A percentile compares a stretch with the other conserved stretches of the same genome.
phyloP scores from a whole-genome alignment of 2,329 filamentous ascomycete species.

The Diplodia intermedia region DNA sequence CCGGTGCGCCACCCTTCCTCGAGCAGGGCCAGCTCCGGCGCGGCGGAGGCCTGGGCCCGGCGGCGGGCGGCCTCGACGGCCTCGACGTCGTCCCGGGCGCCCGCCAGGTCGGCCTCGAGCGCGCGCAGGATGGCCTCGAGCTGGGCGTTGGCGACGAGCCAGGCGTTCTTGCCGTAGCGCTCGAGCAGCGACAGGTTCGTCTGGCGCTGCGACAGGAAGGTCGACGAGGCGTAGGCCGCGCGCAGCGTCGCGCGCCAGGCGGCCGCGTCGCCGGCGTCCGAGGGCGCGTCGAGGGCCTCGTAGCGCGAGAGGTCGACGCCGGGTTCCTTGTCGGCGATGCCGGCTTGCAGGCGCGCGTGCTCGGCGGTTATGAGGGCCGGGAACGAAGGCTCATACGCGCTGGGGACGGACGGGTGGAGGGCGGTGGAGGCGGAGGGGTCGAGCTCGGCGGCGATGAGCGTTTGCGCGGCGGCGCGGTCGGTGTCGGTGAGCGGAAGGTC shows the following conservation, averaged over 20 bases:
- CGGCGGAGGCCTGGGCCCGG: slow-evolving; percentile 71
- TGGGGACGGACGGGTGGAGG: slow-evolving; percentile 66
- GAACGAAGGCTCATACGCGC: slow-evolving; percentile 62
- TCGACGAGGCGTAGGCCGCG: slow-evolving; percentile 64
- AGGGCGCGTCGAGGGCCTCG: slow-evolving; percentile 72
- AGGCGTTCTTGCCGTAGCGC: slow-evolving; percentile 84
- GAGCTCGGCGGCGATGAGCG: slow-evolving; percentile 73
- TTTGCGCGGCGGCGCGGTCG: slow-evolving; percentile 70
- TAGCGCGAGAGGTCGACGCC: slow-evolving; percentile 81
- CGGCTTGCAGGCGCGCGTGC: slow-evolving; percentile 69
- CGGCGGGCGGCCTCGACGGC: slow-evolving; percentile 73
- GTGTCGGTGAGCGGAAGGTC: slow-evolving; percentile 72
- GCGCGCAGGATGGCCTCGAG: slow-evolving; percentile 73
- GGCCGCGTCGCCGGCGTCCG: slow-evolving; percentile 47
- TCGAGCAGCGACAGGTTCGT: slow-evolving; percentile 77
- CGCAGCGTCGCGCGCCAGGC: slow-evolving; percentile 61
- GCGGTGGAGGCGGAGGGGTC: slow-evolving; percentile 45
- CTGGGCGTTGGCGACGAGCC: slow-evolving; percentile 84
- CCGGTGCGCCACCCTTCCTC: slow-evolving; percentile 82
- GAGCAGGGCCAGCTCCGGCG: slow-evolving; percentile 73
- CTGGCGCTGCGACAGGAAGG: slow-evolving; percentile 63
- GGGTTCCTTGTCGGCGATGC: slow-evolving; percentile 55
- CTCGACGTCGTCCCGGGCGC: slow-evolving; percentile 72
- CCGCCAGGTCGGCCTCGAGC: slow-evolving; percentile 77
- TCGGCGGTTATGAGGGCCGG: slow-evolving; percentile 72